Base-by-base conservation (phyloP, 2,329 filamentous ascomycete species). In the Sporothrix pseudoabietina region DNA sequence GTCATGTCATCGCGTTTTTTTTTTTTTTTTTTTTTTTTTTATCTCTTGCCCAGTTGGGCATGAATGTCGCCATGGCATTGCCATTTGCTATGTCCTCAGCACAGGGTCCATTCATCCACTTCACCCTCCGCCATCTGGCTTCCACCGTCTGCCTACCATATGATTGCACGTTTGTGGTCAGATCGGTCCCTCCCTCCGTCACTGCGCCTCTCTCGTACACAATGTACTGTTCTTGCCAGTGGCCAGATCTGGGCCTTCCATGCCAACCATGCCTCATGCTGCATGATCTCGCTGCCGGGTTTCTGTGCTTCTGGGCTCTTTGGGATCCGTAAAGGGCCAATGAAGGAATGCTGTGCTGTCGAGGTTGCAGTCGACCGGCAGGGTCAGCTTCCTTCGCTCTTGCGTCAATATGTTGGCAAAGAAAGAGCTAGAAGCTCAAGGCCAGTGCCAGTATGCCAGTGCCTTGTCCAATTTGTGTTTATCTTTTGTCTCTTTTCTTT, bases 1-100 rank as follows among this genome's bases (percentile, higher is more conserved):
- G 71, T 61, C 71, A 72, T 71, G 16, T 30, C 49, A 26, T 59
- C 26, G 39, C 54, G n/a, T 55, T 22, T 54, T 41, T 30, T 12
- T 19, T 44, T 14, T 6, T 26, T n/a, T 44, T 47, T 41, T 7
- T 44, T 19, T 49, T 41, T 19, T 65, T 9, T 41, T 1, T 1
- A 26, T 32, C 35, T 61, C 41, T 41, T 52, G 57, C 41, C 44
- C 57, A 47, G 7, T 47, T 49, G 44, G 47, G 47, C 44, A 19
- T 49, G 16, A 52, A 68, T 68, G 44, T 68, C 26, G 44, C 65
- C 47, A 52, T 49, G 44, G 19, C 41, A 68, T 68, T 44, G 65
- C n/a, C 65, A 68, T 35, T 35, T 35, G 35, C 10, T 52, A 32
- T 26, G 16, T n/a, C 47, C 41, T 39, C 61, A 47, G 41, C 35